phyloP scores from a whole-genome alignment of 257 asterid species.

The Solanum sitiens region DNA sequence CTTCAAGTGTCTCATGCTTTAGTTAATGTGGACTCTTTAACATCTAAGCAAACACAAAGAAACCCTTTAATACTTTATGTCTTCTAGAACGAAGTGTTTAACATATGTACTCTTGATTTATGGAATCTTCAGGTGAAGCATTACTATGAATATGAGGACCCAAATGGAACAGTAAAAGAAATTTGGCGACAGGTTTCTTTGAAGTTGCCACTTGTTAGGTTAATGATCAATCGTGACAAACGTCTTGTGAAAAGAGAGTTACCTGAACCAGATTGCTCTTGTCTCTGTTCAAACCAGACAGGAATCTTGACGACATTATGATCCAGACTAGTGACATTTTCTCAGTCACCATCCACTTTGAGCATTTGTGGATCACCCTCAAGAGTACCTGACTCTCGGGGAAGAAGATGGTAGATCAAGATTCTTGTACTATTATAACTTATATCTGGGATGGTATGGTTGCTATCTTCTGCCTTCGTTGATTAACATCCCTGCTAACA shows the following conservation, averaged over 20 bases:
- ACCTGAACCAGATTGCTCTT: constrained; percentile 68
- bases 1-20: neutral
- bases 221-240: constrained; percentile 83
- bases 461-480: neutral
- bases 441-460: neutral
- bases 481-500: neutral
- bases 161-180: constrained; percentile 80
- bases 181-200: constrained; percentile 82
- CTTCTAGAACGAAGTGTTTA: neutral
- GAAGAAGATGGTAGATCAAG: neutral
- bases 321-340: neutral
- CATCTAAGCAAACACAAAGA: neutral
- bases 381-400: neutral
- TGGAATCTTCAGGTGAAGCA: constrained; percentile 52
- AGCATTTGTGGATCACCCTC: neutral
- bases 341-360: neutral
- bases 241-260: constrained; percentile 56
- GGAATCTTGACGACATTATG: constrained; percentile 41
- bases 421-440: neutral
- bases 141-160: constrained; percentile 83
- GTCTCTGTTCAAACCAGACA: constrained; percentile 77
- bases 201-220: constrained; percentile 68
- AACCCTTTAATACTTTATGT: neutral
- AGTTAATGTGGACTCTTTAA: neutral
- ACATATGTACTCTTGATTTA: neutral